These are phyloP conservation scores for Ogataea allantospora DNA, from an alignment of 805 yeast species.

Conservation along the genomic window DNA sequence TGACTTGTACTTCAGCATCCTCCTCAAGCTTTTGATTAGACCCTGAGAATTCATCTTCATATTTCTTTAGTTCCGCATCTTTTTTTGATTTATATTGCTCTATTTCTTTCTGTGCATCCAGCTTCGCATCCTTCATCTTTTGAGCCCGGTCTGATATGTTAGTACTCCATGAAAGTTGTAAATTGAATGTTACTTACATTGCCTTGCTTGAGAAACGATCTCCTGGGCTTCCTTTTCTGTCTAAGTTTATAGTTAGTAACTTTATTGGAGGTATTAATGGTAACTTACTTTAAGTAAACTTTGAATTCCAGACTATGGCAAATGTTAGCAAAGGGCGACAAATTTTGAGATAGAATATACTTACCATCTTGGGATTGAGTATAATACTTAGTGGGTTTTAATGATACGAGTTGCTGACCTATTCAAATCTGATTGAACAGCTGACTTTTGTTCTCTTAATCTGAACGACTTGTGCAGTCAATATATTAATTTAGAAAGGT, in stretches of 20 bases:
- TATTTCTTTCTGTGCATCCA: conserved; percentile 89
- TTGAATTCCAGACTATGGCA: conserved; percentile 56
- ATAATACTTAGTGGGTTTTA: too few species aligned
- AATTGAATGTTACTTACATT: conserved; percentile 47
- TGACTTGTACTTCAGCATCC: conserved; percentile 74
- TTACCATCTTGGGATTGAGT: conserved; percentile 1
- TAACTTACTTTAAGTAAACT: conserved; percentile 56
- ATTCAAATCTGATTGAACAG: too few species aligned
- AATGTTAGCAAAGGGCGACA: conserved; percentile 5
- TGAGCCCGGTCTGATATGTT: conserved; percentile 61
- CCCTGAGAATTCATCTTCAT: conserved; percentile 71
- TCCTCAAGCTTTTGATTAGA: conserved; percentile 73
- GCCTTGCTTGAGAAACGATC: conserved; percentile 89
- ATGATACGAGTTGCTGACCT: too few species aligned
- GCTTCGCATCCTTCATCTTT: conserved; percentile 89
- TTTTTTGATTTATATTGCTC: conserved; percentile 80
- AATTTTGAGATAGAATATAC: not conserved
- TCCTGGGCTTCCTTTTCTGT: conserved; percentile 98
- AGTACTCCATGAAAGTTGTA: conserved; percentile 7
- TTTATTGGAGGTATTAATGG: not conserved
- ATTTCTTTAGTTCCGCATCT: conserved; percentile 74
- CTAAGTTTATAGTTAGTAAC: conserved; percentile 32
- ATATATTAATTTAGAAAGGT: not conserved
- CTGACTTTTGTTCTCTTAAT: not conserved
- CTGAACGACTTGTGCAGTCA: conserved; percentile 9